These are phyloP conservation scores for Ogataea nonfermentans DNA, from an alignment of 805 yeast genomes.

Conservation along the genomic window DNA sequence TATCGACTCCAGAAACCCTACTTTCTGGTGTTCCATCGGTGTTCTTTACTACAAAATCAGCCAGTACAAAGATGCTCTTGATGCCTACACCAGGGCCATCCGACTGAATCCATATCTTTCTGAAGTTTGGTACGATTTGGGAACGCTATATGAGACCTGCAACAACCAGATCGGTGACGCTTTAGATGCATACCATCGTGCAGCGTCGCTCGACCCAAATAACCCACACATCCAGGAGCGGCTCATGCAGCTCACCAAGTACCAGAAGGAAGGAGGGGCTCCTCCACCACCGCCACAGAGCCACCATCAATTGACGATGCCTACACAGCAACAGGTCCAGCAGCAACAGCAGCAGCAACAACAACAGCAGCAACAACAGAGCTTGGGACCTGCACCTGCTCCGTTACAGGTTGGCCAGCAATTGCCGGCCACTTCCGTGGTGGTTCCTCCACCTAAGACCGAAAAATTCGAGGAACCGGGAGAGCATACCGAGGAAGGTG, in stretches of 20 bases:
- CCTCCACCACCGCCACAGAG: slow-evolving; percentile 54
- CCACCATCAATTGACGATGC: slow-evolving; percentile 49
- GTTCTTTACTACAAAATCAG: slow-evolving; percentile 94
- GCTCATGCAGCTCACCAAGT: slow-evolving; percentile 76
- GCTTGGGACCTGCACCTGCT: slow-evolving; percentile 30
- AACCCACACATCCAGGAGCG: slow-evolving; percentile 94
- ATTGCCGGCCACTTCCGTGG: slow-evolving; percentile 27
- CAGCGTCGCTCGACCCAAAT: slow-evolving; percentile 91
- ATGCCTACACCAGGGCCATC: slow-evolving; percentile 96
- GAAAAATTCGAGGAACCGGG: slow-evolving; percentile 11
- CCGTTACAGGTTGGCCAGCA: slow-evolving; percentile 31
- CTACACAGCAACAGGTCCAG: slow-evolving; percentile 38
- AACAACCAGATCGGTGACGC: slow-evolving; percentile 95
- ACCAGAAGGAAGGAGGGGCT: slow-evolving; percentile 66
- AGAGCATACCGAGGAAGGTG: not conserved
- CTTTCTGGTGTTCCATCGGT: slow-evolving; percentile 97
- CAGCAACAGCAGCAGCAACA: slow-evolving; percentile 36
- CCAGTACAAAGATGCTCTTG: slow-evolving; percentile 94
- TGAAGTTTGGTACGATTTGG: slow-evolving; percentile 98
- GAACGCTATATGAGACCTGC: slow-evolving; percentile 95
- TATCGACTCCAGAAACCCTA: slow-evolving; percentile 93
- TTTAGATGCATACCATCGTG: slow-evolving; percentile 93
- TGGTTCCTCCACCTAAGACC: slow-evolving; percentile 21
- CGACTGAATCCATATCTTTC: slow-evolving; percentile 92
- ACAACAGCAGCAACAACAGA: slow-evolving; percentile 33